These are phyloP conservation scores for Xylaria sp. DNA, from an alignment of 495 filamentous ascomycete genomes.

Conservation along the genomic window DNA sequence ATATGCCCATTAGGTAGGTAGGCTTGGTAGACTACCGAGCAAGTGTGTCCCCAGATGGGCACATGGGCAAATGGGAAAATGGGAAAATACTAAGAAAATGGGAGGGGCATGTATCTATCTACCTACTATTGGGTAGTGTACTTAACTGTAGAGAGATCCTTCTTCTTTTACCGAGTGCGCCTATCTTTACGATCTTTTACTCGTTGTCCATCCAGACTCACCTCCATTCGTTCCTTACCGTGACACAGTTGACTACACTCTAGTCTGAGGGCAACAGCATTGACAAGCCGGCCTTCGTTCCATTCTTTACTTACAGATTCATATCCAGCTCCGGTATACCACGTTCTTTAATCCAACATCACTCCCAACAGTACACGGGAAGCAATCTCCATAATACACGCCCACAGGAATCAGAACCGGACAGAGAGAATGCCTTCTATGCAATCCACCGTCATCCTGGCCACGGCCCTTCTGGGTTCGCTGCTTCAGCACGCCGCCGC, in stretches of 20 bases:
- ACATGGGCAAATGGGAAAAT: slow-evolving; percentile 5
- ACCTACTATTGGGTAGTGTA: neutral
- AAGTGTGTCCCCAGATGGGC: neutral
- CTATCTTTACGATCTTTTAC: neutral
- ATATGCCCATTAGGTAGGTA: slow-evolving; percentile 27
- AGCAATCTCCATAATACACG: neutral
- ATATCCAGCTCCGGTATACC: neutral
- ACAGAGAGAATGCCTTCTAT: slow-evolving; percentile 33
- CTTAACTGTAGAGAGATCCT: slow-evolving; percentile 12
- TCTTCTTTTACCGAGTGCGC: neutral
- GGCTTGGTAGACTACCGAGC: neutral
- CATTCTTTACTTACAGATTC: slow-evolving; percentile 22
- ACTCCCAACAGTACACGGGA: neutral
- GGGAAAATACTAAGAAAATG: no score
- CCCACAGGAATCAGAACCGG: neutral
- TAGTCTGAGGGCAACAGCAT: slow-evolving; percentile 18
- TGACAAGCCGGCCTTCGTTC: slow-evolving; percentile 25
- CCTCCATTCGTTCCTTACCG: slow-evolving; percentile 33
- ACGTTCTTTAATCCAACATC: neutral
- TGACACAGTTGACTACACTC: neutral
- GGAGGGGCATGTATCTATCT: no score
- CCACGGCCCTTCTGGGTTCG: slow-evolving; percentile 39
- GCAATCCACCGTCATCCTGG: slow-evolving; percentile 35
- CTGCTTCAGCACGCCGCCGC: slow-evolving; percentile 25
- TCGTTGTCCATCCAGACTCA: slow-evolving; percentile 28